Percentiles rank a stretch among this genome's conserved stretches.
Conservation (phyloP, 345 rosid species). For the Sisymbrium irio region DNA sequence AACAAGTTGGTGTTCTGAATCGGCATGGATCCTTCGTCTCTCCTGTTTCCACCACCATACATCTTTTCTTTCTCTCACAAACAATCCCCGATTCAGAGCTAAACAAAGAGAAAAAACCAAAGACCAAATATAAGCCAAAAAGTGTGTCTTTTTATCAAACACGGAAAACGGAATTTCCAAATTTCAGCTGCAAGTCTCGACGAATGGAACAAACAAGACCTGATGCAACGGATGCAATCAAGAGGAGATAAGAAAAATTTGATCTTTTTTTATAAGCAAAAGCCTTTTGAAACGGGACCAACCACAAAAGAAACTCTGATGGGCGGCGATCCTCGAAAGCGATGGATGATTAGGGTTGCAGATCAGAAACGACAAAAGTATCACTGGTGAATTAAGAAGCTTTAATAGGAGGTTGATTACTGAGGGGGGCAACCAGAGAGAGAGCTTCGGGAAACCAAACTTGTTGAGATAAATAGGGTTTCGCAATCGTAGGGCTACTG, state of each 20-base stretch:
- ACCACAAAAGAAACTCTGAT: constrained; percentile 1
- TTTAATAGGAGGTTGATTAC: neutral
- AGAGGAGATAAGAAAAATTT: neutral
- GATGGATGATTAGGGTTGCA: constrained; percentile 23
- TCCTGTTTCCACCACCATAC: constrained; percentile 53
- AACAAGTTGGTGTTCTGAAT: constrained; percentile 58
- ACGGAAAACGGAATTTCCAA: neutral
- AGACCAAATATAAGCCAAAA: neutral
- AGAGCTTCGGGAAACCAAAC: neutral
- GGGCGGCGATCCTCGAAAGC: constrained; percentile 24
- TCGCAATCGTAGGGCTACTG: constrained; percentile 15
- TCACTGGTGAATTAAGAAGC: neutral
- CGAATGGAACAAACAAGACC: neutral
- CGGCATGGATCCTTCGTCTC: constrained; percentile 54
- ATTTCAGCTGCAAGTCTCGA: constrained; percentile 2
- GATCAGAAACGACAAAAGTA: neutral
- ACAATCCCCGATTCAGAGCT: constrained; percentile 6
- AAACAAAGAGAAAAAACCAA: neutral
- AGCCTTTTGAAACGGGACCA: neutral
- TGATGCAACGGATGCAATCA: neutral
- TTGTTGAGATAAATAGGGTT: constrained; percentile 7
- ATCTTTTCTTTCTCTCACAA: constrained; percentile 31
- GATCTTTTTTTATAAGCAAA: constrained; percentile 10
- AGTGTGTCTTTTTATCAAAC: neutral
- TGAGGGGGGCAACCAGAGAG: neutral